Evolutionary conservation across 306 rosid genomes (phyloP).

Genomic region (Casuarina glauca): DNA sequence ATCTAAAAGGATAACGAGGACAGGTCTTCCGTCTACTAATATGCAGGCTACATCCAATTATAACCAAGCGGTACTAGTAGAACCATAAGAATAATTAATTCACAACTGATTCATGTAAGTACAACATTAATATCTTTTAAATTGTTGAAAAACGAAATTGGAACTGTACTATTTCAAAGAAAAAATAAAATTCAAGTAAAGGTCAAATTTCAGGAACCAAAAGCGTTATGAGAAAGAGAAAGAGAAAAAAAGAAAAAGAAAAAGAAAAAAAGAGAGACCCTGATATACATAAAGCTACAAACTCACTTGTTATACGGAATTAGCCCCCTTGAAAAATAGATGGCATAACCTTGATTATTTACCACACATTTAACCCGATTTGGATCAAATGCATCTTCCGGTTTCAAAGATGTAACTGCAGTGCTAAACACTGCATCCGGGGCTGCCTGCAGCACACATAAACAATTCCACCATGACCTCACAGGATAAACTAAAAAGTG

Average conservation of each 20-base stretch:
- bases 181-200: too few species aligned
- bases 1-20: neutral
- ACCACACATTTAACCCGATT: constrained; percentile 92
- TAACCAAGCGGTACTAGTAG: neutral
- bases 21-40: neutral
- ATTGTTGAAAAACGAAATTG: neutral
- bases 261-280: neutral
- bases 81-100: neutral
- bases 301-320: constrained; percentile 93
- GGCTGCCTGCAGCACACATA: constrained; percentile 56
- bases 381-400: constrained; percentile 84
- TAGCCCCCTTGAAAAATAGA: constrained; percentile 92
- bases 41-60: neutral
- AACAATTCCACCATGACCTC: constrained; percentile 20
- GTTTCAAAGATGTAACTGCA: constrained; percentile 83
- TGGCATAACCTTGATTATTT: constrained; percentile 77
- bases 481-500: constrained; percentile 11
- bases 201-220: neutral
- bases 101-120: neutral
- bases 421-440: constrained; percentile 99
- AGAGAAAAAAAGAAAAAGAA: neutral
- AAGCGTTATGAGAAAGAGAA: neutral
- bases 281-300: neutral
- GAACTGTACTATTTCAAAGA: neutral
- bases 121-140: neutral